Percentiles rank a stretch among this genome's conserved stretches.
Conservation (phyloP, 2,329 filamentous ascomycete genomes). For the Dactylonectria macrodidyma region DNA sequence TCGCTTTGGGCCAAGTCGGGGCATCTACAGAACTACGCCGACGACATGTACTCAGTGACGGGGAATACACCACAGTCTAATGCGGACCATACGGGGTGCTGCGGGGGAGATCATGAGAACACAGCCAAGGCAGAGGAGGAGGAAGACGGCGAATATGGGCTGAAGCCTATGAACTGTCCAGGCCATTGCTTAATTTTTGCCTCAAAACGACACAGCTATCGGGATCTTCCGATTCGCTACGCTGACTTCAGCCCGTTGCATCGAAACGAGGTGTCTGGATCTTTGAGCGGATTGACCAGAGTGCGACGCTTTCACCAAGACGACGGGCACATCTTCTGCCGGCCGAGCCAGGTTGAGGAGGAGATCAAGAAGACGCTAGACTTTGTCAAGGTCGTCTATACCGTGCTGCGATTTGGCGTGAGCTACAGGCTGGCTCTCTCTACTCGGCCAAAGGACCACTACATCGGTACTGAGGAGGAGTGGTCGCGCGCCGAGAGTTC, state of each 20-base stretch:
- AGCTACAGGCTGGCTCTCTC: conserved; percentile 84
- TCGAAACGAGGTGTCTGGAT: conserved; percentile 87
- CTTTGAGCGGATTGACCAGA: conserved; percentile 85
- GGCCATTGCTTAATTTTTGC: conserved; percentile 90
- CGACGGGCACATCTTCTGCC: conserved; percentile 92
- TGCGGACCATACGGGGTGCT: conserved; percentile 42
- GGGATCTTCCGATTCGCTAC: conserved; percentile 86
- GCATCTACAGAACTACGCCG: conserved; percentile 90
- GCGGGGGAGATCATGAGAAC: conserved; percentile 49
- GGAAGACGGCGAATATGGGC: conserved; percentile 79
- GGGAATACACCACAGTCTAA: conserved; percentile 57
- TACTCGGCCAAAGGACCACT: conserved; percentile 82
- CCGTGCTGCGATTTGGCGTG: conserved; percentile 75
- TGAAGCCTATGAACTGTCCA: conserved; percentile 96
- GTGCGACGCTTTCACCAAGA: conserved; percentile 92
- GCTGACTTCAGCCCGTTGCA: conserved; percentile 92
- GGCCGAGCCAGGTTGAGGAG: conserved; percentile 79
- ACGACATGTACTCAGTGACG: conserved; percentile 91
- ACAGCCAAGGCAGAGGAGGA: conserved; percentile 62
- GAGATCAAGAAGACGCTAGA: conserved; percentile 83
- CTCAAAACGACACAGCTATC: conserved; percentile 80
- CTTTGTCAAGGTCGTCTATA: conserved; percentile 82
- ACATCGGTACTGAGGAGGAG: conserved; percentile 81
- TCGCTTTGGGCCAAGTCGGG: conserved; percentile 89
- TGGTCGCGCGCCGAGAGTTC: conserved; percentile 64